Evolutionary conservation across 176 grass and related monocot species (phyloP), one percentile per base, ranked within the genome.

Genomic region (Puya raimondii): DNA sequence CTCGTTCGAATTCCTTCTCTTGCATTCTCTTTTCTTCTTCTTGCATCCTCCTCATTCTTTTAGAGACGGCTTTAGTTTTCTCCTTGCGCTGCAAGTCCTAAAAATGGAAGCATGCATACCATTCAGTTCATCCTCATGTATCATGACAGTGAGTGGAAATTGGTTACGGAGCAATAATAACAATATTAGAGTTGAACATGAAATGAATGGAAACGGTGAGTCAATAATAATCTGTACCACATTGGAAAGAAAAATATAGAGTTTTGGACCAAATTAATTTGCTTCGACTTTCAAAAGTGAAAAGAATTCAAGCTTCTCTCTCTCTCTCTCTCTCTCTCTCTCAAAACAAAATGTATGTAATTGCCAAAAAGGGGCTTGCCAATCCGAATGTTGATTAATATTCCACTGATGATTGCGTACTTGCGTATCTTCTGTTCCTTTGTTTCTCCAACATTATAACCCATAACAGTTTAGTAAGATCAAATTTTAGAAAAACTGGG

Each of bases 1-100:
- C 86, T 53, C 83, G 83, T 50, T 92, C 94, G 10, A 92, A 92
- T 82, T 97, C 93, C 74, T n/a, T 92, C 77, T 97, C 94, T 79
- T 88, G 74, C 29, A 92, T 74, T 10, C 72, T 51, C 74, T 92
- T 89, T 63, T 97, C 93, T 47, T 97, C 93, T 79, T 92, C 86
- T 76, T 88, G 86, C 72, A 97, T 76, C 54, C 90, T 97, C 56
- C 69, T 70, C 64, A 85, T 80, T 77, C 86, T 92, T 87, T 97
- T 97, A 10, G 88, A 83, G 14, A 76, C 76, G 54, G 82, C 20
- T 47, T 88, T 97, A 12, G 58, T 50, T 58, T 61, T 90, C 49
- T 84, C 85, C 56, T 85, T 90, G 12, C 66, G 10, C 4, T 74
- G 75, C 21, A 27, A 12, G 7, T 81, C 72, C 78, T 77, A 42